Percentiles rank a stretch among this genome's conserved stretches.
phyloP scores from a whole-genome alignment of 257 asterid genomes.

The Scutellaria barbata region DNA sequence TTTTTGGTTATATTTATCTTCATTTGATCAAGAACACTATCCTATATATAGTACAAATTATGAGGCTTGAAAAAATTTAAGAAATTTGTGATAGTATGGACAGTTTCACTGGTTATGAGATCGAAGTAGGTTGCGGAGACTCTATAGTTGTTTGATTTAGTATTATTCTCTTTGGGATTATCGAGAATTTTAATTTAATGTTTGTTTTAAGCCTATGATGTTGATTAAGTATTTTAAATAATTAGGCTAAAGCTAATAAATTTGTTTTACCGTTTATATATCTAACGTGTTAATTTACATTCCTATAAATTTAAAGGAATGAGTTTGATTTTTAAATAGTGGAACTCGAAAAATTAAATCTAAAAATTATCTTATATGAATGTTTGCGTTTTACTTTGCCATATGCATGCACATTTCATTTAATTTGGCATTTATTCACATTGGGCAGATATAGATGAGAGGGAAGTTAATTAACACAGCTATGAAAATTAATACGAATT shows the following conservation, averaged over 20 bases:
- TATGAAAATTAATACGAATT: too few relatives aligned
- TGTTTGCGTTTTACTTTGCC: too few relatives aligned
- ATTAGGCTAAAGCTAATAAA: not conserved
- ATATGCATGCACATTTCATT: too few relatives aligned
- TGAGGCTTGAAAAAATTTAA: too few relatives aligned
- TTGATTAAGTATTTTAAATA: not conserved
- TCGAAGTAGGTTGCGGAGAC: constrained; percentile 37
- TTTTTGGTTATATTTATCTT: not conserved
- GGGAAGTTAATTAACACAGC: too few relatives aligned
- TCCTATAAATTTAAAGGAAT: too few relatives aligned
- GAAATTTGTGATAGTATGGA: constrained; percentile 23
- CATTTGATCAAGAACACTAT: not conserved
- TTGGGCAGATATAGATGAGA: too few relatives aligned
- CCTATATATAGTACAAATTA: constrained; percentile 20
- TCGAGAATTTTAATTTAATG: constrained; percentile 39
- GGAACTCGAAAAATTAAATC: too few relatives aligned
- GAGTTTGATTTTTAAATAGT: too few relatives aligned
- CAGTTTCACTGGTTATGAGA: constrained; percentile 40
- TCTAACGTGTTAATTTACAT: too few relatives aligned
- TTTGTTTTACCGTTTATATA: not conserved
- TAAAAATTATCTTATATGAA: too few relatives aligned
- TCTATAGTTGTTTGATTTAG: constrained; percentile 25
- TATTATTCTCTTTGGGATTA: constrained; percentile 31
- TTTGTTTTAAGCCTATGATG: constrained; percentile 11
- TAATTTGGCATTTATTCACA: too few relatives aligned